Evolutionary conservation across 352 stramenopile species (phyloP).

Genomic region (Sclerospora graminicola): DNA sequence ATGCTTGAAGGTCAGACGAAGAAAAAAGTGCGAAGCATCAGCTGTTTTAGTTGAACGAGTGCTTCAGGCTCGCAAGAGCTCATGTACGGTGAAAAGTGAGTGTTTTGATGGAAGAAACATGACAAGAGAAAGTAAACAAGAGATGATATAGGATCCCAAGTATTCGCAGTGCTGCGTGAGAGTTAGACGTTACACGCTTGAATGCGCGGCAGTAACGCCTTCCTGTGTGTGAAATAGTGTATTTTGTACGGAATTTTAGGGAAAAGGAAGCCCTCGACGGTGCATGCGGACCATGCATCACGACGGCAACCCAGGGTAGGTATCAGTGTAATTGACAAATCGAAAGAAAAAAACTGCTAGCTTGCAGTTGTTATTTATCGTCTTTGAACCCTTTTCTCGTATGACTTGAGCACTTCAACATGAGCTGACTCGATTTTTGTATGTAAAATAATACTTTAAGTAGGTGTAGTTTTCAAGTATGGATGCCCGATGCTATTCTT

Average conservation of each 20-base stretch:
- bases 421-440: conserved; percentile 12
- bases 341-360: conserved; percentile 6
- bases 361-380: conserved; percentile 7
- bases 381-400: conserved; percentile 5
- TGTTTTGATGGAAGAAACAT: conserved; percentile 54
- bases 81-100: conserved; percentile 17
- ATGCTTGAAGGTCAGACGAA: conserved; percentile 62
- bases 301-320: conserved; percentile 10
- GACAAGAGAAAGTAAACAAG: conserved; percentile 30
- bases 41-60: conserved; percentile 60
- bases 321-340: conserved; percentile 1
- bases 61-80: conserved; percentile 3
- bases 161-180: too few species aligned
- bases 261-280: conserved; percentile 7
- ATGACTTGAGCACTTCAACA: conserved; percentile 6
- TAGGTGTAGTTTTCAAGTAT: too few species aligned
- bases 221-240: conserved; percentile 23
- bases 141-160: conserved; percentile 9
- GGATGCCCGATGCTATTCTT: too few species aligned
- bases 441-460: too few species aligned
- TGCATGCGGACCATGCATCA: conserved; percentile 11
- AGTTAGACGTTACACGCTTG: too few species aligned
- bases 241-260: conserved; percentile 1
- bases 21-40: conserved; percentile 85
- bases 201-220: conserved; percentile 1